Base-by-base conservation (phyloP, 495 filamentous ascomycete genomes). In the Trichoderma reesei region DNA sequence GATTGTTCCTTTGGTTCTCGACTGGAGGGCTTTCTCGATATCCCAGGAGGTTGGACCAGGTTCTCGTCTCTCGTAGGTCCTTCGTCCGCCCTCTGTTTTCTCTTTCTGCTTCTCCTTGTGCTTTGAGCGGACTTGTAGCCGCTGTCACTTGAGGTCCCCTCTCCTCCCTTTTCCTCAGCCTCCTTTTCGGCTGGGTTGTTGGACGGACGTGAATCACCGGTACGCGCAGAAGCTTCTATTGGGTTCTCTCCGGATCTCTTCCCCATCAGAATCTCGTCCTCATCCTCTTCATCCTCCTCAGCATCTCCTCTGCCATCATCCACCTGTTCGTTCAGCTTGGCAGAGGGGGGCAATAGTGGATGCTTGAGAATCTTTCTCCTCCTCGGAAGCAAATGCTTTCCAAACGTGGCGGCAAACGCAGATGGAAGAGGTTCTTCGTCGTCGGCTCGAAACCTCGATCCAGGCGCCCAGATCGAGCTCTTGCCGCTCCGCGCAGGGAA, bases 181-280 rank as follows among this genome's bases (percentile, higher is more conserved):
- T 48, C 13, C n/a, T 54, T 62, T 7, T 26, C 62, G 31, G 31
- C 33, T 56, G 3, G 3, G 48, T n/a, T n/a, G 18, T 5, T 31
- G 11, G 48, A 14, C 11, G 9, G 20, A 11, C 10, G 48, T 11
- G 33, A 33, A 34, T 33, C 20, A 0, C 33, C 14, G 48, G 8
- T 14, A 13, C 10, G 8, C 8, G 34, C 20, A 0, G 48, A 9
- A 56, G n/a, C 3, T 4, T 33, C n/a, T n/a, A 14, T 33, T 34
- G 8, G 9, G 3, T 13, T 31, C 20, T 56, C 48, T 8, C n/a
- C 33, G 11, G 20, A 13, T 31, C 20, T 56, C 8, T 56, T 56
- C 18, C 66, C 73, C 31, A 68, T 64, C 2, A 75, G 65, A 37
- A 76, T 62, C 26, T 72, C 72, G 51, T 75, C 74, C 10, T 74